Evolutionary conservation across 306 rosid species (phyloP).

Genomic region (Trifolium fragiferum): DNA sequence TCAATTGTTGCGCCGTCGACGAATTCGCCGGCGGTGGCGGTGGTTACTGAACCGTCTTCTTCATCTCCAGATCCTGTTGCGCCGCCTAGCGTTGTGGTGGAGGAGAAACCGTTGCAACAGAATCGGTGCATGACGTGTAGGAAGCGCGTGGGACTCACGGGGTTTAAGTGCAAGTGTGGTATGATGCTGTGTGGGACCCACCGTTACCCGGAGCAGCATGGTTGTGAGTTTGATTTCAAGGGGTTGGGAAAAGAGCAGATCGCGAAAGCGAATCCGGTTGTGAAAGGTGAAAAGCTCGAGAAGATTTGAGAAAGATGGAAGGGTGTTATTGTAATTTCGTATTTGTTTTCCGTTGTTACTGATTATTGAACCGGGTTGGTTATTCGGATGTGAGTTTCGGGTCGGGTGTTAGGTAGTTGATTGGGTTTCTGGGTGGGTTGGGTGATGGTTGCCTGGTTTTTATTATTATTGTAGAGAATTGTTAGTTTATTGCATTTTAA

Average conservation of each 20-base stretch:
- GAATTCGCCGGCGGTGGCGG: not conserved
- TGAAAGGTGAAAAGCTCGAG: constrained; percentile 70
- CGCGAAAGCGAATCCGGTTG: constrained; percentile 81
- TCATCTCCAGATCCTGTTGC: not conserved
- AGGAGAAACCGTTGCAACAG: constrained; percentile 35
- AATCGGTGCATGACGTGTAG: constrained; percentile 70
- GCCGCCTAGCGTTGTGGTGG: not conserved
- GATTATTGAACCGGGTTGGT: no score
- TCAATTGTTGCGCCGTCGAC: not conserved
- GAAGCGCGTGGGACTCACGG: constrained; percentile 87
- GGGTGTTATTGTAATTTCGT: constrained; percentile 42
- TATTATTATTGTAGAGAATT: no score
- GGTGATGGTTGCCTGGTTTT: no score
- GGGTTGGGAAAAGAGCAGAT: constrained; percentile 73
- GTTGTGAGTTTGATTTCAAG: constrained; percentile 75
- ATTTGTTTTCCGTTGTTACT: not conserved
- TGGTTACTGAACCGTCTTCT: constrained; percentile 18
- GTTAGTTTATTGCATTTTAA: no score
- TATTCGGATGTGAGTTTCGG: no score
- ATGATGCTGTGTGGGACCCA: constrained; percentile 74
- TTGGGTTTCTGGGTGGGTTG: no score
- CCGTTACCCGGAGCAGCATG: constrained; percentile 82
- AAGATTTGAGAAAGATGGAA: constrained; percentile 55
- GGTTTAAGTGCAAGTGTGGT: constrained; percentile 85
- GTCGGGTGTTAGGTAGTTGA: no score